A percentile compares a stretch with the other conserved stretches of the same genome.
Conservation (phyloP, 78 protist species). For the Dictyostelium intermedium region DNA sequence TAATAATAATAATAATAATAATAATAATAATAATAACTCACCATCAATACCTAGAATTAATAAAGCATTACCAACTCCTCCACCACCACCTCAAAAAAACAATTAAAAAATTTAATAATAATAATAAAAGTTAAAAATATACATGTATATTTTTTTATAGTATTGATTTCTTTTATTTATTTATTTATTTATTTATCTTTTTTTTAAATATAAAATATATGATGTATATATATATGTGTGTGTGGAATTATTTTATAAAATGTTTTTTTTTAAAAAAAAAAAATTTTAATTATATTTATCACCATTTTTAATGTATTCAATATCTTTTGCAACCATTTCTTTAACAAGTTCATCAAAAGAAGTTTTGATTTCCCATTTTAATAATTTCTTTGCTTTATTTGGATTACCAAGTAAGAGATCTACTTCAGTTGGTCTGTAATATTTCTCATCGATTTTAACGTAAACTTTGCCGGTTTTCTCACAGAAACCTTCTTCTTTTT, state of each 20-base stretch:
- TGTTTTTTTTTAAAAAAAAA: not conserved
- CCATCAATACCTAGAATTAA: not conserved
- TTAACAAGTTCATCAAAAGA: conserved; percentile 85
- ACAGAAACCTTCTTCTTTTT: conserved; percentile 79
- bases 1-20: not conserved
- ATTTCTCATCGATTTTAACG: conserved; percentile 75
- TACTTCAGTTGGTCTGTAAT: conserved; percentile 96
- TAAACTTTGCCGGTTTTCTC: conserved; percentile 29
- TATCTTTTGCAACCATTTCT: conserved; percentile 93
- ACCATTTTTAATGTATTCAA: conserved; percentile 57
- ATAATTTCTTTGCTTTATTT: conserved; percentile 81
- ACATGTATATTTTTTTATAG: no score
- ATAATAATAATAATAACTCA: not conserved
- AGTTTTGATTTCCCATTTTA: conserved; percentile 85
- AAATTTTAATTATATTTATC: conserved; percentile 57
- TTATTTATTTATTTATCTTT: no score
- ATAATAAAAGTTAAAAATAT: not conserved
- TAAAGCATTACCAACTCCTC: conserved; percentile 50
- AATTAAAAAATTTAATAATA: not conserved
- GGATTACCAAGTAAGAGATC: conserved; percentile 93
- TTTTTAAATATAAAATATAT: no score
- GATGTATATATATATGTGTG: not conserved
- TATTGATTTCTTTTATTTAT: no score
- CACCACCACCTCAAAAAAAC: not conserved
- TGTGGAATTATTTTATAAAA: no score